Conservation (phyloP, 129 eudicot species). For the Flaveria ramosissima region DNA sequence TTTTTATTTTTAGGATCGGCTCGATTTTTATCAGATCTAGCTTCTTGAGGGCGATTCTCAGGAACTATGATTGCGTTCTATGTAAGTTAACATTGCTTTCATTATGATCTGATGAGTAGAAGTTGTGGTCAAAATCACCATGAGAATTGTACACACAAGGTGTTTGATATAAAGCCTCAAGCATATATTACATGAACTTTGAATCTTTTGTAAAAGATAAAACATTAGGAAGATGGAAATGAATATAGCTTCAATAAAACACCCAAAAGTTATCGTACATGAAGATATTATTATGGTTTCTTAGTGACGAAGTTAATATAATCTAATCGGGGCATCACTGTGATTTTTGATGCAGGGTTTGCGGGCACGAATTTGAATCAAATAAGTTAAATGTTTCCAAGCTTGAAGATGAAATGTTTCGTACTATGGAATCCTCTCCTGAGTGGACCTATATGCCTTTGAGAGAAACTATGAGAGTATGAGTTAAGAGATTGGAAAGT, state of each 20-base stretch:
- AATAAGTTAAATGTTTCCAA: neutral
- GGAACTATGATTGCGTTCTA: slow-evolving; percentile 75
- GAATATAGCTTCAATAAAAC: neutral
- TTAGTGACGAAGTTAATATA: neutral
- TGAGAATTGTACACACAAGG: slow-evolving; percentile 25
- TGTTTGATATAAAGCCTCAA: neutral
- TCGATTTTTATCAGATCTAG: slow-evolving; percentile 65
- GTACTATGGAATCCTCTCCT: slow-evolving; percentile 19
- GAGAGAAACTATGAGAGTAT: neutral
- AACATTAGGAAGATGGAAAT: neutral
- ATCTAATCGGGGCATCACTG: neutral
- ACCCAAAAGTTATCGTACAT: neutral
- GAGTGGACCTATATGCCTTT: neutral
- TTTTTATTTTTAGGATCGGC: slow-evolving; percentile 52
- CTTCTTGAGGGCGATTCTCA: slow-evolving; percentile 76
- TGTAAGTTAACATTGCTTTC: slow-evolving; percentile 38
- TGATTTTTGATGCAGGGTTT: neutral
- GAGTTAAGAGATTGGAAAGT: neutral
- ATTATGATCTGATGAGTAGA: slow-evolving; percentile 71
- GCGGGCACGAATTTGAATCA: neutral
- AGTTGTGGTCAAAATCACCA: slow-evolving; percentile 19
- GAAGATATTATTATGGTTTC: neutral
- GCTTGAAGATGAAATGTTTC: neutral
- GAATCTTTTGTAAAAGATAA: neutral
- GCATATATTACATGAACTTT: neutral